A percentile compares a stretch with the other conserved stretches of the same genome.
These are phyloP conservation scores for Parachaetomium inaequale DNA, from an alignment of 495 filamentous ascomycete species.

Conservation along the genomic window DNA sequence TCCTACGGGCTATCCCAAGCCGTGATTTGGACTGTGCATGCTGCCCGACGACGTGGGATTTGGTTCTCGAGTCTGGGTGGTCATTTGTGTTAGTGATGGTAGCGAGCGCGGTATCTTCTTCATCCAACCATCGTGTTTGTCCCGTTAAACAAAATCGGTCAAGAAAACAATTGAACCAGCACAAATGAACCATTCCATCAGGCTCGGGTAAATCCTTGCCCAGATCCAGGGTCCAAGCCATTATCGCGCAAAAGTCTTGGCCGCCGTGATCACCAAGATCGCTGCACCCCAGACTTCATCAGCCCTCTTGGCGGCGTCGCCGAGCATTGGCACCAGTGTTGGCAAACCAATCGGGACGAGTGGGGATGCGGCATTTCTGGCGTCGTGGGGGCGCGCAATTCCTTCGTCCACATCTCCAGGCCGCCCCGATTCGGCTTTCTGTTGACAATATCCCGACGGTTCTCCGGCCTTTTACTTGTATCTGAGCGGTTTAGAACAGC, in stretches of 20 bases:
- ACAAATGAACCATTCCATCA: not conserved
- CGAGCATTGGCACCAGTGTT: not conserved
- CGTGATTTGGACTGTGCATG: too few species aligned
- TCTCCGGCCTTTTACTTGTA: not conserved
- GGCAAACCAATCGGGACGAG: not conserved
- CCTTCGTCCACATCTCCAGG: not conserved
- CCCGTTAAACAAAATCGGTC: not conserved
- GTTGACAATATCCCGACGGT: not conserved
- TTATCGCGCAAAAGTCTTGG: not conserved
- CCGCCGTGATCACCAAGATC: not conserved
- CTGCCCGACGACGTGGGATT: too few species aligned
- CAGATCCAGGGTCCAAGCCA: not conserved
- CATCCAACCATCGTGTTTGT: too few species aligned
- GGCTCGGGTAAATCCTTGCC: not conserved
- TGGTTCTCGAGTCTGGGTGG: too few species aligned
- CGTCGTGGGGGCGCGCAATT: not conserved
- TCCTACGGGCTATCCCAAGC: too few species aligned
- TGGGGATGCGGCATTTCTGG: slow-evolving; percentile 1
- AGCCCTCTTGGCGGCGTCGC: not conserved
- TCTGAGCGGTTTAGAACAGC: not conserved
- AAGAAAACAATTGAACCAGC: not conserved
- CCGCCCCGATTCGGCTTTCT: not conserved
- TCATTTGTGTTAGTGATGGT: too few species aligned
- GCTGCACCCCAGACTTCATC: slow-evolving; percentile 4
- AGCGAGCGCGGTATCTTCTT: too few species aligned